phyloP scores from a whole-genome alignment of 805 yeast species.

The Suhomyces tanzawaensis region DNA sequence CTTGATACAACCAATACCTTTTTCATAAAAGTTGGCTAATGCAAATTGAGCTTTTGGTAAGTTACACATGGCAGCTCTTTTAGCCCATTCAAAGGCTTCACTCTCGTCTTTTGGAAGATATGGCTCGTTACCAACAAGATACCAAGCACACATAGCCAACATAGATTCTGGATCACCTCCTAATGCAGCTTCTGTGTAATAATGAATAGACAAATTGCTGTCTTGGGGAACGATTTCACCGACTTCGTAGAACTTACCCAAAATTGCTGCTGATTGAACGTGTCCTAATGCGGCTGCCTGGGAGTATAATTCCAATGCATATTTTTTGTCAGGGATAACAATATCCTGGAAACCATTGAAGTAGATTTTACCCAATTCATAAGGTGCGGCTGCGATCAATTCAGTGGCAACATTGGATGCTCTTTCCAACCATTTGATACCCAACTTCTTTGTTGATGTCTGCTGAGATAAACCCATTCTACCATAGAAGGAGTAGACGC shows the following conservation, averaged over 20 bases:
- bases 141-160: constrained; percentile 97
- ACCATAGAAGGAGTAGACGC: constrained; percentile 79
- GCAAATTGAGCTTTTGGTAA: constrained; percentile 82
- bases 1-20: constrained; percentile 79
- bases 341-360: constrained; percentile 84
- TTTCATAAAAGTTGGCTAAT: constrained; percentile 77
- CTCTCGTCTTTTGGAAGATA: constrained; percentile 69
- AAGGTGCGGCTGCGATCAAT: constrained; percentile 89
- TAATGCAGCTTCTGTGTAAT: constrained; percentile 86
- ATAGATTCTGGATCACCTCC: constrained; percentile 86
- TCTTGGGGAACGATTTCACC: constrained; percentile 79
- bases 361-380: constrained; percentile 82
- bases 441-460: constrained; percentile 71
- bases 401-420: constrained; percentile 84
- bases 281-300: constrained; percentile 90
- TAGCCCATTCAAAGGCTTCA: constrained; percentile 95
- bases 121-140: constrained; percentile 87
- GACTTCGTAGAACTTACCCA: constrained; percentile 82
- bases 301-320: constrained; percentile 81
- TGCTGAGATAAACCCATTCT: constrained; percentile 77
- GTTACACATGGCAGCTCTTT: constrained; percentile 74
- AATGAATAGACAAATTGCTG: constrained; percentile 81
- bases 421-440: constrained; percentile 88
- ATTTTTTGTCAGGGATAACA: constrained; percentile 75
- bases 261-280: constrained; percentile 69